Percentiles rank a stretch among this genome's conserved stretches.
Conservation (phyloP, 371 early-diverging fungal genomes). For the Rhizopus delemar region DNA sequence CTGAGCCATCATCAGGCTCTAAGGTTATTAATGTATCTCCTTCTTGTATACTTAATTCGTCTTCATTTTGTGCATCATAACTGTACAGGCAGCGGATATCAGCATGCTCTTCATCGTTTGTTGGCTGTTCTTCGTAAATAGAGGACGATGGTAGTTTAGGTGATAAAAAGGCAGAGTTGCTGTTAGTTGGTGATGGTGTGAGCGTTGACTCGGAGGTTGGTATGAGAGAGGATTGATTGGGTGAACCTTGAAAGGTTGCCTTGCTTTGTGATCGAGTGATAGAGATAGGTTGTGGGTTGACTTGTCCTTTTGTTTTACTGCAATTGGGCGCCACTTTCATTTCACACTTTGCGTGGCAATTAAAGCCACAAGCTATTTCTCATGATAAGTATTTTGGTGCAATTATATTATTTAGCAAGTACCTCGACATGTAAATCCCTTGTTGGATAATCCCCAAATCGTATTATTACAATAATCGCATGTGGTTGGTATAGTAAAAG, state of each 20-base stretch:
- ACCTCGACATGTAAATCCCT: constrained; percentile 76
- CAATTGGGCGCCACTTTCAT: constrained; percentile 83
- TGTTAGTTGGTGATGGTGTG: constrained; percentile 1
- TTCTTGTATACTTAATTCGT: constrained; percentile 71
- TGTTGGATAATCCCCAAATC: constrained; percentile 78
- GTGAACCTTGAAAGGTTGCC: constrained; percentile 4
- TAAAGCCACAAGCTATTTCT: constrained; percentile 72
- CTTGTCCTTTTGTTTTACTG: constrained; percentile 62
- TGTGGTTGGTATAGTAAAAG: constrained; percentile 79
- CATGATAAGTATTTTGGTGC: neutral
- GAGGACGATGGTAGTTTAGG: neutral
- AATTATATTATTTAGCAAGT: neutral
- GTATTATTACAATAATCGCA: constrained; percentile 78
- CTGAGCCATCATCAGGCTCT: constrained; percentile 64
- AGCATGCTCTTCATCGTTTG: neutral
- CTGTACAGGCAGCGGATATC: constrained; percentile 49
- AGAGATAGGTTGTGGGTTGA: constrained; percentile 45
- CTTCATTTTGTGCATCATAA: constrained; percentile 72
- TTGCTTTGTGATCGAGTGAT: constrained; percentile 12
- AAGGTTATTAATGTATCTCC: constrained; percentile 68
- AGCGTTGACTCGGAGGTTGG: neutral
- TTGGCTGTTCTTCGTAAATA: neutral
- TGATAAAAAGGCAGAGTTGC: neutral
- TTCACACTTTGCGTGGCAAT: constrained; percentile 84
- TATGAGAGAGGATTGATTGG: neutral